These are phyloP conservation scores for Mucor irregularis DNA, from an alignment of 371 early-diverging fungal genomes.

Conservation along the genomic window DNA sequence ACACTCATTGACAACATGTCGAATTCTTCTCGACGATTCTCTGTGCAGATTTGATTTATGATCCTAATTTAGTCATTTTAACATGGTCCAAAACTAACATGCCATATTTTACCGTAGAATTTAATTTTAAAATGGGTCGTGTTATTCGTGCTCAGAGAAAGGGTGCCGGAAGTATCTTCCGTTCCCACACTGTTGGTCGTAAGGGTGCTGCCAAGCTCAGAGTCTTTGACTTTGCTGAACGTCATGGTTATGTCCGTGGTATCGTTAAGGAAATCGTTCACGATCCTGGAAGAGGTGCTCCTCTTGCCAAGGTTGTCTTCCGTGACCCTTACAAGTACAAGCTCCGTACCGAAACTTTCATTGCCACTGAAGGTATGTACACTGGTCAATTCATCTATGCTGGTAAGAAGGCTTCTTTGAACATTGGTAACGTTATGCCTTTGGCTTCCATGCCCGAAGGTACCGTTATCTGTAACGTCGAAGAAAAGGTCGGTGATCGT, in stretches of 20 bases:
- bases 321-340: conserved; percentile 77
- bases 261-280: conserved; percentile 97
- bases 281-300: conserved; percentile 99
- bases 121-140: conserved; percentile 58
- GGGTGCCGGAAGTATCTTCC: conserved; percentile 98
- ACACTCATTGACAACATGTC: no score
- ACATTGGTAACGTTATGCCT: conserved; percentile 96
- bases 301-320: conserved; percentile 89
- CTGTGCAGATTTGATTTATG: no score
- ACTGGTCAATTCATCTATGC: conserved; percentile 99
- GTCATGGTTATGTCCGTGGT: conserved; percentile 92
- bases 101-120: no score
- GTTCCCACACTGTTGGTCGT: conserved; percentile 92
- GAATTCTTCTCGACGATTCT: no score
- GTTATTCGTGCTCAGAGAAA: conserved; percentile 91
- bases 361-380: conserved; percentile 99
- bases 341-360: conserved; percentile 89
- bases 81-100: no score
- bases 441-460: conserved; percentile 98
- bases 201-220: conserved; percentile 95
- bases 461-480: conserved; percentile 98
- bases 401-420: conserved; percentile 97
- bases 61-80: no score
- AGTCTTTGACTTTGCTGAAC: conserved; percentile 90
- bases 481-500: conserved; percentile 97